Conservation (phyloP, 1,284 basidiomycete genomes). For the Austroboletus novae-zelandiae region DNA sequence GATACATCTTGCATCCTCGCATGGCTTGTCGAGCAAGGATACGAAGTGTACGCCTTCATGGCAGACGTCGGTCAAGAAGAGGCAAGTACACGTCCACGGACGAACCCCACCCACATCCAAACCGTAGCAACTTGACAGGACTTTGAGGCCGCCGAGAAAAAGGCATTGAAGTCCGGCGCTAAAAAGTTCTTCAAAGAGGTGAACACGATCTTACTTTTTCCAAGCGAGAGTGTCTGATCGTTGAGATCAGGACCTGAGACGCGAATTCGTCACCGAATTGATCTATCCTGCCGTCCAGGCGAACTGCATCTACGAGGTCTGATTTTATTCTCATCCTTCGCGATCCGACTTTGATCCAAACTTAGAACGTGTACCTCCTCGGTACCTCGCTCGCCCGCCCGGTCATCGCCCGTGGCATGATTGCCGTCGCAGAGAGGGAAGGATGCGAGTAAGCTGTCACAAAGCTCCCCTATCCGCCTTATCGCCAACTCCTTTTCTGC, state of each 20-base stretch:
- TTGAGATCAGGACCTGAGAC: slow-evolving; percentile 77
- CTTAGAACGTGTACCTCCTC: slow-evolving; percentile 92
- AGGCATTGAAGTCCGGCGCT: slow-evolving; percentile 91
- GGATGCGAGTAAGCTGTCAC: slow-evolving; percentile 78
- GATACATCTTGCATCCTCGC: slow-evolving; percentile 95
- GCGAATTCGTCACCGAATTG: slow-evolving; percentile 94
- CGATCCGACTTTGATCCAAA: slow-evolving; percentile 8
- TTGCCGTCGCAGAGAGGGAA: slow-evolving; percentile 86
- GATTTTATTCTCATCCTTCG: slow-evolving; percentile 4
- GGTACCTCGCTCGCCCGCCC: slow-evolving; percentile 98
- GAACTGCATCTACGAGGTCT: slow-evolving; percentile 97
- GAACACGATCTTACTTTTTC: not conserved
- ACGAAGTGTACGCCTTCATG: slow-evolving; percentile 98
- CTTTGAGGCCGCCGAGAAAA: slow-evolving; percentile 89
- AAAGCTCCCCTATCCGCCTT: not conserved
- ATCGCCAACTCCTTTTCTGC: slow-evolving; percentile 4
- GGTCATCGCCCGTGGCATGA: slow-evolving; percentile 99
- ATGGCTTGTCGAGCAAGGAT: slow-evolving; percentile 97
- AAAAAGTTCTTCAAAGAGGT: slow-evolving; percentile 94
- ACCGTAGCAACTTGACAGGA: slow-evolving; percentile 54
- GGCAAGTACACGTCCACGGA: slow-evolving; percentile 39
- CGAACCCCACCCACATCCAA: not conserved
- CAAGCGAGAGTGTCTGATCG: no score
- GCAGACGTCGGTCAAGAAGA: slow-evolving; percentile 99
- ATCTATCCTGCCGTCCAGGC: slow-evolving; percentile 98